Evolutionary conservation across 2,329 filamentous ascomycete species (phyloP).

Genomic region (Cladosporium halotolerans): DNA sequence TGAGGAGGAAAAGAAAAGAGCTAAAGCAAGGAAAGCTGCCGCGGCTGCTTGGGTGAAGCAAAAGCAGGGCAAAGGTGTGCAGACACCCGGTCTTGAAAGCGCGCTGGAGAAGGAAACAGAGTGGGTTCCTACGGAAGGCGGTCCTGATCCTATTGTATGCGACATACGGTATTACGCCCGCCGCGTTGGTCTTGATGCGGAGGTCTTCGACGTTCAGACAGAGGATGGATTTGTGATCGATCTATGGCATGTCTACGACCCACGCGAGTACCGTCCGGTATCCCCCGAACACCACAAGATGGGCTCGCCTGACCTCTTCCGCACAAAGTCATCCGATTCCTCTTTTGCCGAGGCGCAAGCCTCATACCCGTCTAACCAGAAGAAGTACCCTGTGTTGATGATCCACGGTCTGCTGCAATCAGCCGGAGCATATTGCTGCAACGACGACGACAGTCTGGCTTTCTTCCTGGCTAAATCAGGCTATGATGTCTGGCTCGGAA

Average conservation of each 20-base stretch:
- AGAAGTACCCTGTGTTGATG: constrained; percentile 75
- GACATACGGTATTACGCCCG: constrained; percentile 82
- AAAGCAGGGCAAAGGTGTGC: constrained; percentile 36
- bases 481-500: constrained; percentile 92
- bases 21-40: constrained; percentile 50
- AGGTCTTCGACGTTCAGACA: constrained; percentile 77
- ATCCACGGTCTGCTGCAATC: constrained; percentile 87
- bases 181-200: constrained; percentile 78
- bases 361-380: constrained; percentile 31
- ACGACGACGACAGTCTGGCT: constrained; percentile 81
- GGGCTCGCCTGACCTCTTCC: constrained; percentile 58
- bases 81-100: constrained; percentile 38
- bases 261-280: constrained; percentile 57
- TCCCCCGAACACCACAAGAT: constrained; percentile 41
- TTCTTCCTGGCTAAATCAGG: constrained; percentile 89
- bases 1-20: constrained; percentile 62
- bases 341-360: constrained; percentile 30
- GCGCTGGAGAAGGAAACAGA: constrained; percentile 38
- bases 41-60: constrained; percentile 56
- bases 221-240: constrained; percentile 90
- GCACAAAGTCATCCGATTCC: constrained; percentile 17
- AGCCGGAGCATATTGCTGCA: constrained; percentile 80
- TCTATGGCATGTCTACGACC: constrained; percentile 85
- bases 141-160: constrained; percentile 68
- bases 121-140: constrained; percentile 73